Conservation (phyloP, 176 grass and related monocot species). For the Puccinellia tenuiflora region DNA sequence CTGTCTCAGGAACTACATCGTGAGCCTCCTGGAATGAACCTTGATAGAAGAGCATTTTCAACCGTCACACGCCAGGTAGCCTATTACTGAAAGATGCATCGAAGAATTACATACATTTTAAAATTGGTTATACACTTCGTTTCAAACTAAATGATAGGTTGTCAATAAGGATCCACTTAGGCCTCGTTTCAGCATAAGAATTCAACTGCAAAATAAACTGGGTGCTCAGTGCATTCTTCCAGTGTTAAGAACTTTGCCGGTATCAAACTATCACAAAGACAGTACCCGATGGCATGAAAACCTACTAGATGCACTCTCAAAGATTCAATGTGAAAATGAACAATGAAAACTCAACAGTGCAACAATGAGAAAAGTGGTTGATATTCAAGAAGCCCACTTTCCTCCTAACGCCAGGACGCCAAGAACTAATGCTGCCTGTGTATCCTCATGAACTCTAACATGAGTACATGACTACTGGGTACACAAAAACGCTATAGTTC, state of each 20-base stretch:
- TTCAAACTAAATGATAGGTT: neutral
- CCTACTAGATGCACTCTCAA: neutral
- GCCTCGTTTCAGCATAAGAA: neutral
- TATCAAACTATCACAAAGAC: neutral
- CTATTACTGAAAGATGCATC: neutral
- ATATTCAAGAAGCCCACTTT: neutral
- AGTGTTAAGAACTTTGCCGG: neutral
- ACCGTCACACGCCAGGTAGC: neutral
- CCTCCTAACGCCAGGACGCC: too few species aligned
- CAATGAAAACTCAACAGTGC: neutral
- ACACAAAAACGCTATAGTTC: neutral
- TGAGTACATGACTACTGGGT: neutral
- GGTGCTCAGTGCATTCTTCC: neutral
- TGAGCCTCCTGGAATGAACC: neutral
- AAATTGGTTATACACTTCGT: too few species aligned
- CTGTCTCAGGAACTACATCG: neutral
- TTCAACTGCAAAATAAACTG: neutral
- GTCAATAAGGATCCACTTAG: neutral
- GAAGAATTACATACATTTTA: neutral
- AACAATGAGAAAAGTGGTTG: neutral
- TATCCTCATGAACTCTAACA: neutral
- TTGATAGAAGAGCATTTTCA: neutral
- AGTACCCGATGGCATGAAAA: neutral
- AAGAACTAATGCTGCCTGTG: neutral
- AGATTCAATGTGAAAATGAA: neutral